Evolutionary conservation across 2,329 filamentous ascomycete genomes (phyloP).

Genomic region (Aureobasidium sp.): DNA sequence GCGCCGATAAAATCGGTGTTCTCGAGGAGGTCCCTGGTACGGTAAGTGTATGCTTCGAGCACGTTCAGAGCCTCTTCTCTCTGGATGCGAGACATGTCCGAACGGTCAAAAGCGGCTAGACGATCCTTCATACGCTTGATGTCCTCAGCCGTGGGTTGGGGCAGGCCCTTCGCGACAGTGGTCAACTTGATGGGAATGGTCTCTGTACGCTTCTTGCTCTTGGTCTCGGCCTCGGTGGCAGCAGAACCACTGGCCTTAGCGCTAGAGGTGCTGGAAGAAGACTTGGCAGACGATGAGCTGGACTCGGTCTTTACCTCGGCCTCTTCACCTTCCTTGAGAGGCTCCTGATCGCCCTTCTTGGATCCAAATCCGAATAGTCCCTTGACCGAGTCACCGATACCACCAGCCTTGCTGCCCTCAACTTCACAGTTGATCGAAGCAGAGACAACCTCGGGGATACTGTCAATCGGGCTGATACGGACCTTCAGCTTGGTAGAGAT

Average conservation of each 20-base stretch:
- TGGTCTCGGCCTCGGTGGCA: constrained; percentile 24
- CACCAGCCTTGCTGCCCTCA: constrained; percentile 67
- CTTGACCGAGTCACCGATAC: constrained; percentile 89
- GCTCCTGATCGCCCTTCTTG: constrained; percentile 75
- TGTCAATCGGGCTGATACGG: constrained; percentile 63
- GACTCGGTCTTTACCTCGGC: constrained; percentile 36
- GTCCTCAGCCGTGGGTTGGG: constrained; percentile 54
- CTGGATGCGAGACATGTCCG: constrained; percentile 67
- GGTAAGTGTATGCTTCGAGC: constrained; percentile 91
- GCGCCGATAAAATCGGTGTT: constrained; percentile 65
- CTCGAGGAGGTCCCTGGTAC: constrained; percentile 72
- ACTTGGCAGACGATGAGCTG: constrained; percentile 29
- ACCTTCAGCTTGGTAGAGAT: constrained; percentile 75
- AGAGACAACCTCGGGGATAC: constrained; percentile 69
- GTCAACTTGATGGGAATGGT: constrained; percentile 46
- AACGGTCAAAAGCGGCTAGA: constrained; percentile 75
- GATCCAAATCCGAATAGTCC: constrained; percentile 91
- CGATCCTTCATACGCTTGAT: constrained; percentile 54
- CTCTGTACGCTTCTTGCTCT: constrained; percentile 45
- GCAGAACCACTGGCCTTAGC: constrained; percentile 34
- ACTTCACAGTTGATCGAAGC: constrained; percentile 81
- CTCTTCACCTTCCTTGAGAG: constrained; percentile 52
- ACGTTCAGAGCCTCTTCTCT: constrained; percentile 86
- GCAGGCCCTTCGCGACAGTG: constrained; percentile 41
- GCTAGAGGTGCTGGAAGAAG: constrained; percentile 42